Evolutionary conservation across 495 filamentous ascomycete species (phyloP).

Genomic region (Penicillium alfredii): DNA sequence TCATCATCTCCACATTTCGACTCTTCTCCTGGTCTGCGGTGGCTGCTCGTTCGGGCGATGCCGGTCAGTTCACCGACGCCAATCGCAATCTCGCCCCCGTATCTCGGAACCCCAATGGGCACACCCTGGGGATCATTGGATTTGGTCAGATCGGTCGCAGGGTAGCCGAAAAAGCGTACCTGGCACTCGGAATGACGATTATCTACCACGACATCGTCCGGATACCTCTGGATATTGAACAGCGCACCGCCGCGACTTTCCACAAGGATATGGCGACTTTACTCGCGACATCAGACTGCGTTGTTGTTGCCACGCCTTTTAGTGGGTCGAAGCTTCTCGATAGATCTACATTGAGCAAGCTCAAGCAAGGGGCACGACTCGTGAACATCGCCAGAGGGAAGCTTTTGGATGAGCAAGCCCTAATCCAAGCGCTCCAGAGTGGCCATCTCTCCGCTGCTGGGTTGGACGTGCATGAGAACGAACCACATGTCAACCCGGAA

Average conservation of each 20-base stretch:
- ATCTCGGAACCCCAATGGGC: conserved; percentile 46
- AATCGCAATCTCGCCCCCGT: conserved; percentile 50
- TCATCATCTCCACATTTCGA: conserved; percentile 62
- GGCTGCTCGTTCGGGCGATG: conserved; percentile 30
- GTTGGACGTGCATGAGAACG: conserved; percentile 62
- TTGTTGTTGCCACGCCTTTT: conserved; percentile 62
- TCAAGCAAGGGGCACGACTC: conserved; percentile 55
- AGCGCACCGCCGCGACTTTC: conserved; percentile 39
- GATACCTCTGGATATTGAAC: conserved; percentile 38
- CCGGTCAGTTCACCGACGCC: conserved; percentile 46
- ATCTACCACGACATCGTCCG: conserved; percentile 60
- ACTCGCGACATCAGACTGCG: conserved; percentile 53
- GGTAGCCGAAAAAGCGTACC: conserved; percentile 56
- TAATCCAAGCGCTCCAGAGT: conserved; percentile 55
- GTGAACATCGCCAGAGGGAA: conserved; percentile 70
- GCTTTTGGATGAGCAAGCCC: conserved; percentile 63
- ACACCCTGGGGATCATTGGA: conserved; percentile 55
- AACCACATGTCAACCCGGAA: conserved; percentile 41
- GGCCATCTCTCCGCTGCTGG: conserved; percentile 50
- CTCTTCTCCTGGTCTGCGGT: conserved; percentile 54
- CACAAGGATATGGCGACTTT: conserved; percentile 47
- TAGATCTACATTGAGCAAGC: conserved; percentile 38
- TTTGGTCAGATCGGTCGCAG: conserved; percentile 64
- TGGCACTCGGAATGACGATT: conserved; percentile 61
- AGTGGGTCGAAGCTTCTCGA: conserved; percentile 53